Evolutionary conservation across 192 early-diverging fungal species (phyloP).

Genomic region (Backusella sp.): DNA sequence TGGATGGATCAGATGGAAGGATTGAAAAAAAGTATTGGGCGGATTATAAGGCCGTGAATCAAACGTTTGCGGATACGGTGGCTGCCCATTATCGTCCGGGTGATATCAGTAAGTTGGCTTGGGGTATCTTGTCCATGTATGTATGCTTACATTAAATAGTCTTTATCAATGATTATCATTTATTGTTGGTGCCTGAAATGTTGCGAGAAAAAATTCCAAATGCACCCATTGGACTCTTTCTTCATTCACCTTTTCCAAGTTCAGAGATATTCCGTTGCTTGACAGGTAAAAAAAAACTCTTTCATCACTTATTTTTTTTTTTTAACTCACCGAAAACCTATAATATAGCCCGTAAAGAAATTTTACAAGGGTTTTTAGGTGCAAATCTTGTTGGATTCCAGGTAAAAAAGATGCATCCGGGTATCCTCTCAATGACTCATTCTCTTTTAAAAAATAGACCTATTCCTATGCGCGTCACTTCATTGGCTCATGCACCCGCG

Average conservation of each 20-base stretch:
- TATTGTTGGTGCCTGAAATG: slow-evolving; percentile 90
- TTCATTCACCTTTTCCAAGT: slow-evolving; percentile 96
- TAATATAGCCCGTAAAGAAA: slow-evolving; percentile 65
- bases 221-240: slow-evolving; percentile 93
- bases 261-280: slow-evolving; percentile 96
- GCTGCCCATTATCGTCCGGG: slow-evolving; percentile 69
- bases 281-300: slow-evolving; percentile 44
- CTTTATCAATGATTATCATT: slow-evolving; percentile 98
- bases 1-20: slow-evolving; percentile 65
- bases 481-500: slow-evolving; percentile 87
- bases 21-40: slow-evolving; percentile 69
- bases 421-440: background rate
- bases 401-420: slow-evolving; percentile 22
- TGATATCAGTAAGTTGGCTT: slow-evolving; percentile 62
- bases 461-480: slow-evolving; percentile 96
- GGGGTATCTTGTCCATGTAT: too few relatives aligned
- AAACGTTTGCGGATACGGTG: slow-evolving; percentile 74
- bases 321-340: background rate
- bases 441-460: slow-evolving; percentile 47
- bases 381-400: slow-evolving; percentile 94
- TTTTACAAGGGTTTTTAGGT: slow-evolving; percentile 87
- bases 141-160: slow-evolving; percentile 38
- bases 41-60: slow-evolving; percentile 82
- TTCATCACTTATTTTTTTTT: background rate
- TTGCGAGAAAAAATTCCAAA: slow-evolving; percentile 77